Percentiles rank a stretch among this genome's conserved stretches.
Evolutionary conservation across 2,329 filamentous ascomycete species (phyloP).

Genomic region (Daldinia sp.): DNA sequence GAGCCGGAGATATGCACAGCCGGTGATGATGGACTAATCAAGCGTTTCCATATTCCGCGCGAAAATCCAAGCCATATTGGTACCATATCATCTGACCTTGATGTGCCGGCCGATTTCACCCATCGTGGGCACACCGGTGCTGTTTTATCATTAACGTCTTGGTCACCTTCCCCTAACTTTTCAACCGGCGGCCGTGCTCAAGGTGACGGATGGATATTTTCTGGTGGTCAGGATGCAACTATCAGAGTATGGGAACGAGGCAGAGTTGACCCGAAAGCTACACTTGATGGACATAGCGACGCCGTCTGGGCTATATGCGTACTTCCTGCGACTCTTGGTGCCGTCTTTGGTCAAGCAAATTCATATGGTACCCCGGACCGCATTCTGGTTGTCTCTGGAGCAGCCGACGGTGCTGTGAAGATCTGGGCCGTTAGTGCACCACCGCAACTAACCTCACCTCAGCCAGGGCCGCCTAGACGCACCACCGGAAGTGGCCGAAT

Average conservation of each 20-base stretch:
- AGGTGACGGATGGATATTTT: slow-evolving; percentile 98
- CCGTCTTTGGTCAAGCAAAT: slow-evolving; percentile 79
- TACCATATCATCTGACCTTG: slow-evolving; percentile 76
- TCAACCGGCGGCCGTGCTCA: slow-evolving; percentile 86
- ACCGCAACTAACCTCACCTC: slow-evolving; percentile 83
- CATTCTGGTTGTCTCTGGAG: slow-evolving; percentile 88
- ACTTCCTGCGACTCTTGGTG: slow-evolving; percentile 80
- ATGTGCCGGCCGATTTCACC: slow-evolving; percentile 93
- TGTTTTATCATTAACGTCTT: slow-evolving; percentile 86
- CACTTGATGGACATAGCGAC: slow-evolving; percentile 92
- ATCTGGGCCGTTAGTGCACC: slow-evolving; percentile 95
- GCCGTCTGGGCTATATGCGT: slow-evolving; percentile 96
- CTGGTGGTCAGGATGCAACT: slow-evolving; percentile 91
- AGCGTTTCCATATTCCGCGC: slow-evolving; percentile 93
- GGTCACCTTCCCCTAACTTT: slow-evolving; percentile 87
- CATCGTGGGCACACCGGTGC: slow-evolving; percentile 93
- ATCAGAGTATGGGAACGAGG: slow-evolving; percentile 96
- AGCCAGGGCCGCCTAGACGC: slow-evolving; percentile 70
- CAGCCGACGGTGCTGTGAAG: slow-evolving; percentile 88
- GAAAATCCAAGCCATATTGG: slow-evolving; percentile 66
- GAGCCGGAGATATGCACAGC: slow-evolving; percentile 98
- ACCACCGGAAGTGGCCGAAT: slow-evolving; percentile 72
- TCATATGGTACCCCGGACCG: slow-evolving; percentile 83
- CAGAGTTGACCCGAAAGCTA: slow-evolving; percentile 92
- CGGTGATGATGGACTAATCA: slow-evolving; percentile 94